Evolutionary conservation across 1,284 basidiomycete species (phyloP).

Genomic region (Melampsora abietis-canadensis): DNA sequence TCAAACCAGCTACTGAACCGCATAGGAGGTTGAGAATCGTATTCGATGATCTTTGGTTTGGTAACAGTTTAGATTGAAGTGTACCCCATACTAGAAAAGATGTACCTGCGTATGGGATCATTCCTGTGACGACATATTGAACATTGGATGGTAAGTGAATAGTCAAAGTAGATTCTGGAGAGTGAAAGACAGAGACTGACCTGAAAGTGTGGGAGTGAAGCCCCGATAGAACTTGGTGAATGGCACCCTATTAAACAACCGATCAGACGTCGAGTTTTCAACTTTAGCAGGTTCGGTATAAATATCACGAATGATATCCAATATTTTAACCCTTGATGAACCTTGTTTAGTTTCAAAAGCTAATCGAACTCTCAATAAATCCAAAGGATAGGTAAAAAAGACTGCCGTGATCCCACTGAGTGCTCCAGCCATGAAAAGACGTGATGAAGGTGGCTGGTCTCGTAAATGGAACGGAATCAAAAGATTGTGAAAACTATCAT

Average conservation of each 20-base stretch:
- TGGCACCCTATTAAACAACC: slow-evolving; percentile 56
- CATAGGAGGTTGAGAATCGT: slow-evolving; percentile 63
- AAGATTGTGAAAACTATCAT: slow-evolving; percentile 79
- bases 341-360: slow-evolving; percentile 64
- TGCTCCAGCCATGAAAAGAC: slow-evolving; percentile 85
- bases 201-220: slow-evolving; percentile 77
- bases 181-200: slow-evolving; percentile 9
- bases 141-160: neutral
- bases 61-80: slow-evolving; percentile 64
- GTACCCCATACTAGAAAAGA: slow-evolving; percentile 90
- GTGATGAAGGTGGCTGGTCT: slow-evolving; percentile 49
- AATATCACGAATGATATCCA: slow-evolving; percentile 64
- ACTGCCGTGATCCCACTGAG: slow-evolving; percentile 76
- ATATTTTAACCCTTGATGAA: slow-evolving; percentile 61
- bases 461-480: slow-evolving; percentile 48
- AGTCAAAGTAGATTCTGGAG: neutral
- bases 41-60: slow-evolving; percentile 46
- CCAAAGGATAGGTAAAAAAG: slow-evolving; percentile 87
- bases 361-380: slow-evolving; percentile 89
- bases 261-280: slow-evolving; percentile 53
- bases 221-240: slow-evolving; percentile 91
- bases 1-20: slow-evolving; percentile 84
- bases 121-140: slow-evolving; percentile 58
- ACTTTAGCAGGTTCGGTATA: slow-evolving; percentile 61
- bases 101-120: slow-evolving; percentile 94